Conservation (phyloP, 495 filamentous ascomycete genomes). For the Lentithecium fluviatile region DNA sequence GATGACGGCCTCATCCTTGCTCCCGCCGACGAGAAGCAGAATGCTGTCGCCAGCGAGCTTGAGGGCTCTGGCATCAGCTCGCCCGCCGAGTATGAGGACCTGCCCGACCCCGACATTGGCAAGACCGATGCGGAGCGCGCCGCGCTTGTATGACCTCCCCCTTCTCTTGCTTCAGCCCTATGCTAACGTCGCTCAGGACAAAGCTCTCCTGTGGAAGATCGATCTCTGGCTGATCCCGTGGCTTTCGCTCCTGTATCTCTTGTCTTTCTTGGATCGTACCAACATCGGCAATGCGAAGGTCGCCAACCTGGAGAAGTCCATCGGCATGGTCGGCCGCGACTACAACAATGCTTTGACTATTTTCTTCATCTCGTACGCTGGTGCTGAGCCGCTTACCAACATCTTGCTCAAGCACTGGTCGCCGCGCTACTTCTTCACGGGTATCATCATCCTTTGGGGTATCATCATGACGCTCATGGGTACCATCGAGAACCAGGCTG, state of each 20-base stretch:
- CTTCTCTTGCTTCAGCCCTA: neutral
- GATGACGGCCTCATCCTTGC: neutral
- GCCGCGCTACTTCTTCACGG: slow-evolving; percentile 47
- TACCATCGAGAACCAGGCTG: slow-evolving; percentile 69
- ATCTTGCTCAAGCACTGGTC: slow-evolving; percentile 68
- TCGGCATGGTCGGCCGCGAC: slow-evolving; percentile 62
- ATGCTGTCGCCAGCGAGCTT: slow-evolving; percentile 6
- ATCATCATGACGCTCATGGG: slow-evolving; percentile 83
- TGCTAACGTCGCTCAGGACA: slow-evolving; percentile 28
- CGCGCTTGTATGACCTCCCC: slow-evolving; percentile 56
- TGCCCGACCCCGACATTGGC: slow-evolving; percentile 67
- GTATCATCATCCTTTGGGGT: slow-evolving; percentile 65
- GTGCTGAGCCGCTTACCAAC: slow-evolving; percentile 87
- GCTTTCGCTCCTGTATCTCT: slow-evolving; percentile 83
- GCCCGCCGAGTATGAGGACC: slow-evolving; percentile 33
- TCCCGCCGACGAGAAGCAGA: slow-evolving; percentile 6
- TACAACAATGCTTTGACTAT: slow-evolving; percentile 79
- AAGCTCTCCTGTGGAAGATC: slow-evolving; percentile 62
- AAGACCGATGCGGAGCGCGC: slow-evolving; percentile 64
- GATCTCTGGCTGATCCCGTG: slow-evolving; percentile 73
- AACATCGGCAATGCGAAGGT: slow-evolving; percentile 76
- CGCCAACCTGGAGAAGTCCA: slow-evolving; percentile 60
- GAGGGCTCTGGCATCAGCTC: slow-evolving; percentile 18
- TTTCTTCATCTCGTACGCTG: slow-evolving; percentile 89
- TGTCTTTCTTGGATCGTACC: slow-evolving; percentile 77